Conservation (phyloP, 2,329 filamentous ascomycete genomes). For the Penicillium freii region DNA sequence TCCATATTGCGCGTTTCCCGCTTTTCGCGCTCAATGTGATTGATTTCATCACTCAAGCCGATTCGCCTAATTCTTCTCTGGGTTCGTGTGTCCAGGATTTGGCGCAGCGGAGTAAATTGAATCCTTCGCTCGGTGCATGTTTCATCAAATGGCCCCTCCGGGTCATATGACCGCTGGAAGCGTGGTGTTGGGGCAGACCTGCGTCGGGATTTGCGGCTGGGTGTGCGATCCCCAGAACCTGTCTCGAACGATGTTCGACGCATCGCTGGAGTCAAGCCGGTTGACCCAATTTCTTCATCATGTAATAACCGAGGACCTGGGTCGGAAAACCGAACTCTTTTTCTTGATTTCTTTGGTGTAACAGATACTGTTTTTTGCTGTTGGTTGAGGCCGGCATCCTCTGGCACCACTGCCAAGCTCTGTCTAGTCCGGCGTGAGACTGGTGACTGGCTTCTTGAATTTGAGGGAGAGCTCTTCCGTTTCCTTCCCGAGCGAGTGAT, state of each 20-base stretch:
- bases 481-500: slow-evolving; percentile 29
- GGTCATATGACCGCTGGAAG: slow-evolving; percentile 22
- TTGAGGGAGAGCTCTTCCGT: slow-evolving; percentile 24
- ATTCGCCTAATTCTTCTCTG: slow-evolving; percentile 46
- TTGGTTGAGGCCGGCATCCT: neutral
- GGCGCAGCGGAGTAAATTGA: slow-evolving; percentile 47
- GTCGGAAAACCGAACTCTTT: slow-evolving; percentile 49
- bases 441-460: slow-evolving; percentile 15
- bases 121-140: slow-evolving; percentile 32
- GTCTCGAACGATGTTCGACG: slow-evolving; percentile 38
- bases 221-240: slow-evolving; percentile 27
- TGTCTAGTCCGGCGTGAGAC: slow-evolving; percentile 20
- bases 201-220: slow-evolving; percentile 31
- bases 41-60: slow-evolving; percentile 49
- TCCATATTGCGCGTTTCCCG: slow-evolving; percentile 29
- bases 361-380: neutral
- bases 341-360: slow-evolving; percentile 38
- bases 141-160: slow-evolving; percentile 19
- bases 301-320: slow-evolving; percentile 33
- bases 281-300: slow-evolving; percentile 27
- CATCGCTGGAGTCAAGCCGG: slow-evolving; percentile 48
- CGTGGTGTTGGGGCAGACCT: slow-evolving; percentile 36
- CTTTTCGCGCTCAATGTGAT: slow-evolving; percentile 44
- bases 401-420: neutral
- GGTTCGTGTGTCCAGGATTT: slow-evolving; percentile 44